A percentile compares a stretch with the other conserved stretches of the same genome.
Conservation (phyloP, 1,139 yeast genomes). For the Scheffersomyces cryptocercus region DNA sequence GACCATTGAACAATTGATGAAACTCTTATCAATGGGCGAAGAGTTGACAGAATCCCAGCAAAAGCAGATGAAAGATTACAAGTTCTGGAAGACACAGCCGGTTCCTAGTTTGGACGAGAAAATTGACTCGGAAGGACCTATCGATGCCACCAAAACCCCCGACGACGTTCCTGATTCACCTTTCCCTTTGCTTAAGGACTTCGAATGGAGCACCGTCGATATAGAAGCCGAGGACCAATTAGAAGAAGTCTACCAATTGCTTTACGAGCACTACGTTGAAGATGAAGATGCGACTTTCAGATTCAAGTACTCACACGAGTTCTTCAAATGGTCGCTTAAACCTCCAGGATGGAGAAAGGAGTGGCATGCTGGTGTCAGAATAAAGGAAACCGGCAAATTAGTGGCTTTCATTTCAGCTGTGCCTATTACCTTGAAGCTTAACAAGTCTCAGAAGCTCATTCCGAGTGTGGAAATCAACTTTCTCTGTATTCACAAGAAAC, state of each 20-base stretch:
- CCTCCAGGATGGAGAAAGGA: slow-evolving; percentile 92
- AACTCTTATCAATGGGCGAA: slow-evolving; percentile 54
- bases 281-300: slow-evolving; percentile 91
- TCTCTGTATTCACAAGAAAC: slow-evolving; percentile 88
- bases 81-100: slow-evolving; percentile 98
- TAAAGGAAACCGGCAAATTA: slow-evolving; percentile 68
- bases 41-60: slow-evolving; percentile 55
- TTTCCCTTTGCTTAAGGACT: slow-evolving; percentile 68
- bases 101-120: slow-evolving; percentile 75
- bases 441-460: slow-evolving; percentile 48
- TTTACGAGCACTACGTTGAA: slow-evolving; percentile 91
- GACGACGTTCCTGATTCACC: slow-evolving; percentile 73
- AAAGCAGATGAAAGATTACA: slow-evolving; percentile 81
- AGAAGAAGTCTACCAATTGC: slow-evolving; percentile 72
- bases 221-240: slow-evolving; percentile 58
- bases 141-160: slow-evolving; percentile 65
- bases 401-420: slow-evolving; percentile 93
- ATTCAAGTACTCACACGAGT: slow-evolving; percentile 81
- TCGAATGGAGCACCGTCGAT: slow-evolving; percentile 88
- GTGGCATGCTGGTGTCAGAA: slow-evolving; percentile 95
- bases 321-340: slow-evolving; percentile 89
- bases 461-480: slow-evolving; percentile 89
- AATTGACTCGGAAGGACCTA: slow-evolving; percentile 77
- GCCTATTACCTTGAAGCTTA: slow-evolving; percentile 70
- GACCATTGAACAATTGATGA: slow-evolving; percentile 51